Evolutionary conservation across 768 basidiomycete genomes (phyloP).

Genomic region (Macrolepiota dolichaula): DNA sequence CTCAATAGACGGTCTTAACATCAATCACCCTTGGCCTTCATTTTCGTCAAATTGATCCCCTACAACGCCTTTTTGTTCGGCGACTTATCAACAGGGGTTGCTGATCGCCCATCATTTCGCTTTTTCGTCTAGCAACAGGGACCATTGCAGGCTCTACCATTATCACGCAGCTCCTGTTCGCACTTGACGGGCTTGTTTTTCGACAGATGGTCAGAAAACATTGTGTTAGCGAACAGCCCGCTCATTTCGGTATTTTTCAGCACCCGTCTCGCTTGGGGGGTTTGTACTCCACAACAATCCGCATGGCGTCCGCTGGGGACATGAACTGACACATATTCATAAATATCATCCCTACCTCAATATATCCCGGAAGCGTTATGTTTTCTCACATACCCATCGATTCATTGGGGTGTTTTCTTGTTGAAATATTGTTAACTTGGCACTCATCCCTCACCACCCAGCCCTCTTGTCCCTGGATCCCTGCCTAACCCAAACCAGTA

Average conservation of each 20-base stretch:
- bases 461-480: too few species aligned
- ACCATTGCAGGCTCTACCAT: slow-evolving; percentile 20
- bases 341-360: slow-evolving; percentile 15
- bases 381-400: neutral
- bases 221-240: slow-evolving; percentile 14
- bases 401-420: neutral
- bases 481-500: neutral
- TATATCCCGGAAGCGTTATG: slow-evolving; percentile 12
- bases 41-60: slow-evolving; percentile 15
- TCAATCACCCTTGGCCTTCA: slow-evolving; percentile 6
- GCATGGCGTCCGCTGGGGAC: slow-evolving; percentile 33
- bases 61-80: too few species aligned
- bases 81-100: too few species aligned
- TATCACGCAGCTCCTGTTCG: slow-evolving; percentile 20
- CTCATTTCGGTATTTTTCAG: slow-evolving; percentile 13
- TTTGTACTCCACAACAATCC: slow-evolving; percentile 26
- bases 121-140: slow-evolving; percentile 24
- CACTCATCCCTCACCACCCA: too few species aligned
- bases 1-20: neutral
- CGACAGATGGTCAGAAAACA: slow-evolving; percentile 20
- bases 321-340: slow-evolving; percentile 23
- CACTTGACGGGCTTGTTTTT: slow-evolving; percentile 26
- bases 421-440: slow-evolving; percentile 3
- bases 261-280: slow-evolving; percentile 30
- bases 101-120: too few species aligned